Percentiles rank a stretch among this genome's conserved stretches.
Evolutionary conservation across 345 rosid genomes (phyloP).

Genomic region (Adansonia digitata): DNA sequence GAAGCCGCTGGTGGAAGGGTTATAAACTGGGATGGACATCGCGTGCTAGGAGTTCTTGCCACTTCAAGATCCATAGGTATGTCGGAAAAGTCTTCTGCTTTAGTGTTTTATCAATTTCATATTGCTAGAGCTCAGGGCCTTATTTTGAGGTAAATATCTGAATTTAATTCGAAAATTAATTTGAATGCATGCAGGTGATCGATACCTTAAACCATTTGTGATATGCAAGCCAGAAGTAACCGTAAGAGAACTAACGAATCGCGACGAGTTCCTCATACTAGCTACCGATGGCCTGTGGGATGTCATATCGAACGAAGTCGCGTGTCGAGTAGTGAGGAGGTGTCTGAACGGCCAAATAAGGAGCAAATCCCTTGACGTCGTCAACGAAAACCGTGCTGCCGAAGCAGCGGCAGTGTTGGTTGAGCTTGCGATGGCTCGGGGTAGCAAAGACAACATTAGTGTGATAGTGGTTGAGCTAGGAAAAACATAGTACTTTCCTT

Average conservation of each 20-base stretch:
- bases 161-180: background rate
- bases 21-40: slow-evolving; percentile 57
- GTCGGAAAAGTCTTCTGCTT: background rate
- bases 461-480: slow-evolving; percentile 51
- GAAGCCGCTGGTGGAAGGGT: slow-evolving; percentile 63
- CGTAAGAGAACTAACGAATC: slow-evolving; percentile 25
- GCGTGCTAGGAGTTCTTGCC: slow-evolving; percentile 58
- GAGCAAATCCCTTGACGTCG: slow-evolving; percentile 18
- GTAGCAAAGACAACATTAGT: slow-evolving; percentile 55
- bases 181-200: slow-evolving; percentile 38
- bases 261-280: slow-evolving; percentile 61
- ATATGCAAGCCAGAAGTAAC: slow-evolving; percentile 49
- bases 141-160: no score
- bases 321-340: slow-evolving; percentile 50
- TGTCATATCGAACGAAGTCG: slow-evolving; percentile 54
- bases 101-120: no score
- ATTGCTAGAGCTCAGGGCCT: no score
- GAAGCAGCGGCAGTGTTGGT: slow-evolving; percentile 47
- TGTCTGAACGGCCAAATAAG: slow-evolving; percentile 41
- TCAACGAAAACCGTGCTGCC: slow-evolving; percentile 22
- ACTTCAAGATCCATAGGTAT: slow-evolving; percentile 69
- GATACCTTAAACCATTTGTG: slow-evolving; percentile 48
- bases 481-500: background rate
- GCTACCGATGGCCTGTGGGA: slow-evolving; percentile 84
- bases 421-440: slow-evolving; percentile 51